Evolutionary conservation across 2,329 filamentous ascomycete genomes (phyloP).

Genomic region (Beauveria scarabaeidicola): DNA sequence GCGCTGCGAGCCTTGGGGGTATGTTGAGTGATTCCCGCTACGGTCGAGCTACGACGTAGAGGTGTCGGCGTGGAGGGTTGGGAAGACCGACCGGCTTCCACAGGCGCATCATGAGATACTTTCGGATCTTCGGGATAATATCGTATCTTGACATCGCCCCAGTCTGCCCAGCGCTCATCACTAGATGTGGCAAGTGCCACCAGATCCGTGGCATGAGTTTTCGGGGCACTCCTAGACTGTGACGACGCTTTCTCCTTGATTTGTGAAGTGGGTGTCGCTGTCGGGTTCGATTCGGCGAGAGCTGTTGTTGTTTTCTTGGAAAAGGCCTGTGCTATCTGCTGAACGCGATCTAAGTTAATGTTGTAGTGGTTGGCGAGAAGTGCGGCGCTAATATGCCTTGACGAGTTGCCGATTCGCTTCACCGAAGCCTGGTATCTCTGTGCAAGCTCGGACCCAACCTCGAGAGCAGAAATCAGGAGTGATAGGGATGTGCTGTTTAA

Average conservation of each 20-base stretch:
- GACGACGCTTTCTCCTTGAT: conserved; percentile 58
- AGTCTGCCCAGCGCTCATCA: conserved; percentile 58
- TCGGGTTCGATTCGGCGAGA: conserved; percentile 42
- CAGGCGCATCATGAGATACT: conserved; percentile 11
- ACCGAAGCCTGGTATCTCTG: conserved; percentile 88
- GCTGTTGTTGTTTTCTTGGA: conserved; percentile 57
- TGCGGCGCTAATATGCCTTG: conserved; percentile 58
- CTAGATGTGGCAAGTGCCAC: conserved; percentile 61
- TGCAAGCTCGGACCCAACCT: conserved; percentile 76
- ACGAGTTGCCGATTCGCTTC: conserved; percentile 61
- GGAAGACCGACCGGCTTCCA: conserved; percentile 31
- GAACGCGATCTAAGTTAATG: conserved; percentile 69
- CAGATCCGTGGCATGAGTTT: conserved; percentile 76
- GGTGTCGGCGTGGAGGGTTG: conserved; percentile 67
- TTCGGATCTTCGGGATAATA: conserved; percentile 56
- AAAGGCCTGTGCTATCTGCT: conserved; percentile 76
- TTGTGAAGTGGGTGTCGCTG: conserved; percentile 44
- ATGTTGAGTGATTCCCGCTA: conserved; percentile 30
- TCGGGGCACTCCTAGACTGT: conserved; percentile 36
- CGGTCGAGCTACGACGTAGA: conserved; percentile 58
- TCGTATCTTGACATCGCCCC: conserved; percentile 69
- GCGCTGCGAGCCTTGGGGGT: conserved; percentile 31
- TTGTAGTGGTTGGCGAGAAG: conserved; percentile 80
- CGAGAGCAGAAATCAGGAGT: conserved; percentile 68
- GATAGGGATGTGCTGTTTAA: conserved; percentile 78